Percentiles rank a stretch among this genome's conserved stretches.
Conservation (phyloP, 2,329 filamentous ascomycete species). For the Diaporthe aspalathi region DNA sequence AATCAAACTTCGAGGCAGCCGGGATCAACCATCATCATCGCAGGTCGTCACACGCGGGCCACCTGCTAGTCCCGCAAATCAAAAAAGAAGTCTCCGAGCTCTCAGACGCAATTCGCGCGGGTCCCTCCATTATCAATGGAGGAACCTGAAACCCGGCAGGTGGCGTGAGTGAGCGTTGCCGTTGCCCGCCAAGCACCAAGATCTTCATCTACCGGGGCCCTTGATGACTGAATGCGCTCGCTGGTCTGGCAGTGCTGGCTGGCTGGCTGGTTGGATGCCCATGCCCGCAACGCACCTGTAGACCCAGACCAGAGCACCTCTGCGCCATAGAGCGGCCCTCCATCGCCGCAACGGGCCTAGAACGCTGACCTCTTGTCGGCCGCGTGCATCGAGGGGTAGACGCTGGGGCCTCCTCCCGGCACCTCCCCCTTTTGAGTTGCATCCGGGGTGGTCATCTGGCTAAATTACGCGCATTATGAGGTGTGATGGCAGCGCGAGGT, state of each 20-base stretch:
- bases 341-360: constrained; percentile 20
- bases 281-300: constrained; percentile 5
- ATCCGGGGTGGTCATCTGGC: constrained; percentile 25
- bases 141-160: constrained; percentile 29
- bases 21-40: constrained; percentile 17
- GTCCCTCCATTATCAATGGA: background rate
- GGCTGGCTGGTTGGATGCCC: too few relatives aligned
- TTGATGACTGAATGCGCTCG: background rate
- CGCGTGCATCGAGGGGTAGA: constrained; percentile 5
- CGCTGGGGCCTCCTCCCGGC: constrained; percentile 24
- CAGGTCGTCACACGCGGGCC: constrained; percentile 23
- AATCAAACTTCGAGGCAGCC: constrained; percentile 17
- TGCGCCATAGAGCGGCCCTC: background rate
- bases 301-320: background rate
- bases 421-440: constrained; percentile 21
- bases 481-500: constrained; percentile 22
- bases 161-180: constrained; percentile 11
- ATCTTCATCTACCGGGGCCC: constrained; percentile 5
- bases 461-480: constrained; percentile 31
- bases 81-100: constrained; percentile 29
- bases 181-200: constrained; percentile 16
- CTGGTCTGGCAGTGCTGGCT: background rate
- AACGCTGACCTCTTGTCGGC: constrained; percentile 20
- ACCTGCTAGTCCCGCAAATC: constrained; percentile 26
- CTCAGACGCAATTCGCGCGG: constrained; percentile 24